Evolutionary conservation across 352 stramenopile genomes (phyloP), one percentile per base, ranked within the genome.

Genomic region (Globisporangium solare): DNA sequence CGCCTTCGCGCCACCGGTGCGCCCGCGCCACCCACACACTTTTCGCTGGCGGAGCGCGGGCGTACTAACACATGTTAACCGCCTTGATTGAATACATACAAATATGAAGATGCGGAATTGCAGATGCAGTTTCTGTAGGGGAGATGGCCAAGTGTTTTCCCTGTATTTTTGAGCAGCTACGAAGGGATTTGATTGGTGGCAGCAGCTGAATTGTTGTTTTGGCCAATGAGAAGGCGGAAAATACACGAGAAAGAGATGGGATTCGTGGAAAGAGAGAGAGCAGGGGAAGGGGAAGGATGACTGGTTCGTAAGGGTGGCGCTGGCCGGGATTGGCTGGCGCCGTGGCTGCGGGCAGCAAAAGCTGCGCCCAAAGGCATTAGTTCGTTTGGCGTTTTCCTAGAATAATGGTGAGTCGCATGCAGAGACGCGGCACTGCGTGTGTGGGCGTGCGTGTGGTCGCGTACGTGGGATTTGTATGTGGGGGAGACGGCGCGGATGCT

Each of bases 371-470:
- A 31, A 64, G 43, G 63, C 73, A 82, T 79, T 86, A 88, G 74
- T 91, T 85, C 79, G 81, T 91, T 91, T 91, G 66, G 81, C 81
- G 76, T 88, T 88, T 88, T 74, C 75, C 76, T 84, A 77, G 72
- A 86, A 75, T 76, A 86, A 91, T 91, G 81, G 81, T 91, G 69
- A 61, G 80, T 76, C 31, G 31, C 27, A n/a, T 40, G 13, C 47
- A 14, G 32, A 56, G 20, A 24, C 51, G 17, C 27, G 27, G 35
- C 50, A 6, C 21, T 48, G 20, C 37, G 10, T 39, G 21, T 13
- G 22, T 61, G 37, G n/a, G n/a, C 20, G 47, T 37, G 32, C 47
- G 14, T 49, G 35, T 21, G 27, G 31, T 45, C 6, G 51, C 22
- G 27, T 42, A 8, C 3, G 39, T 47, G 27, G 15, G 20, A 35